Evolutionary conservation across 129 eudicot genomes (phyloP).

Genomic region (Lonicera japonica): DNA sequence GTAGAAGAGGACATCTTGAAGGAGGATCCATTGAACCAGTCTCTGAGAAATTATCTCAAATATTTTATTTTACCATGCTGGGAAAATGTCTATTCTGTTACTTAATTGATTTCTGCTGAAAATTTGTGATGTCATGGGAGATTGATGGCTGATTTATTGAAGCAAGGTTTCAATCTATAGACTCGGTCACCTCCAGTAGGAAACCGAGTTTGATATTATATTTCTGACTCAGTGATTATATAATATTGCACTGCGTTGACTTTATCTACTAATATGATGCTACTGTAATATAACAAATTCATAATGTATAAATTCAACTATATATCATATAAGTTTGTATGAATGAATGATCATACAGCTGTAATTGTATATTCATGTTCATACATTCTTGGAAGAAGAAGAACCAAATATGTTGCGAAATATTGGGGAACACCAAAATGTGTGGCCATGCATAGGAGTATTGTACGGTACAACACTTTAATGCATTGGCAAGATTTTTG

Average conservation of each 20-base stretch:
- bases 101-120: background rate
- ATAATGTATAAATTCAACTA: background rate
- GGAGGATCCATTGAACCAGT: conserved; percentile 5
- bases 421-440: too few species aligned
- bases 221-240: background rate
- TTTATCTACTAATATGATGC: background rate
- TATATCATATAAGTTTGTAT: too few species aligned
- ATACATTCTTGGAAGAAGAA: too few species aligned
- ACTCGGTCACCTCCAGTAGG: conserved; percentile 1
- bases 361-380: too few species aligned
- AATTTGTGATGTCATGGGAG: conserved; percentile 2
- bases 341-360: too few species aligned
- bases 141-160: background rate
- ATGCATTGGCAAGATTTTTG: too few species aligned
- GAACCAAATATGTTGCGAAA: too few species aligned
- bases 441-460: too few species aligned
- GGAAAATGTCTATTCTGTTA: background rate
- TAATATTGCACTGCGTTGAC: background rate
- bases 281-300: background rate
- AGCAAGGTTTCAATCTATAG: background rate
- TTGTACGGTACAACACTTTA: too few species aligned
- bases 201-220: background rate
- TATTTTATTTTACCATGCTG: background rate
- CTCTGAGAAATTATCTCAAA: background rate
- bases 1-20: background rate